Percentiles rank a stretch among this genome's conserved stretches.
Evolutionary conservation across 2,329 filamentous ascomycete species (phyloP).

Genomic region (Ambrosiella beaveri): DNA sequence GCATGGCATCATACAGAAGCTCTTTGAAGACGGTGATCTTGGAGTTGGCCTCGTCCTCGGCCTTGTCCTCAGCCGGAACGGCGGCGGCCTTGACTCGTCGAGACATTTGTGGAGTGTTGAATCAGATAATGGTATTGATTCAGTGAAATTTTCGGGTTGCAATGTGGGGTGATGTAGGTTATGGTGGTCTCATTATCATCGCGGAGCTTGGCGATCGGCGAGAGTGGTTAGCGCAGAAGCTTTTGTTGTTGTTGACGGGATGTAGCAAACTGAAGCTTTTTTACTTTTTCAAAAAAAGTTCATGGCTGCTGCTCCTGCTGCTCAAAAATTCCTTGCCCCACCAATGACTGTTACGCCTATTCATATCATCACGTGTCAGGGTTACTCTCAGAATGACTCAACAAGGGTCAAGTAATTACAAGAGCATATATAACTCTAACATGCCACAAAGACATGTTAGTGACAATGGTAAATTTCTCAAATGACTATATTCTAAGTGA

Average conservation of each 20-base stretch:
- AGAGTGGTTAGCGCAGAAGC: neutral
- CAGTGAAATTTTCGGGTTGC: neutral
- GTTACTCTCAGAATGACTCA: neutral
- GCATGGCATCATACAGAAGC: slow-evolving; percentile 38
- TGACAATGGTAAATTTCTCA: too few species aligned
- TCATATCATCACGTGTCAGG: neutral
- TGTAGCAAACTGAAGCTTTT: neutral
- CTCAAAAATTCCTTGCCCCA: slow-evolving; percentile 6
- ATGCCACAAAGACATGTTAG: neutral
- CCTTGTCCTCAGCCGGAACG: slow-evolving; percentile 1
- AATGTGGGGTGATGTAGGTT: too few species aligned
- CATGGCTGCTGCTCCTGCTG: neutral
- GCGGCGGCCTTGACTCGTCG: slow-evolving; percentile 4
- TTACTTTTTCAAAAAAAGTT: neutral
- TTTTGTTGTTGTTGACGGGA: neutral
- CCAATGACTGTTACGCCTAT: slow-evolving; percentile 3
- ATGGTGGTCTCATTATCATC: too few species aligned
- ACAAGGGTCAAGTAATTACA: neutral
- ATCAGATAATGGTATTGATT: neutral
- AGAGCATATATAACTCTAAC: neutral
- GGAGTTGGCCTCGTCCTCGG: slow-evolving; percentile 14
- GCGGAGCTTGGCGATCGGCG: too few species aligned
- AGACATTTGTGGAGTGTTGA: slow-evolving; percentile 8
- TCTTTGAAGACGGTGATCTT: slow-evolving; percentile 37
- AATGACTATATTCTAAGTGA: too few species aligned